Base-by-base conservation (phyloP, 2,329 filamentous ascomycete species). In the Fusarium pininemorale region DNA sequence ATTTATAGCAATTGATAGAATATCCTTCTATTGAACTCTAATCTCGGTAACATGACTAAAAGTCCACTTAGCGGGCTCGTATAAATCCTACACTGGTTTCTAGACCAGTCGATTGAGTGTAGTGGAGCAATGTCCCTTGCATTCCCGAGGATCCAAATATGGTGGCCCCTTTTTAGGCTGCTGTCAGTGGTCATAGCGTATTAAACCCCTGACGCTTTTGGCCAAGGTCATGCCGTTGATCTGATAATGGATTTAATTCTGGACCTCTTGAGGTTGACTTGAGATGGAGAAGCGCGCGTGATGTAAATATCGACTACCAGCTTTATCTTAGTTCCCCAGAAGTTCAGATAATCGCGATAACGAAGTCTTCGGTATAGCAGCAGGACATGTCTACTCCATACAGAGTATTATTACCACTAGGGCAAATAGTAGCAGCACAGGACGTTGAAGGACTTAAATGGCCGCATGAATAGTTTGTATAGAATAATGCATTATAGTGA, bases 261-360 rank as follows among this genome's bases (percentile, higher is more conserved):
- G 5, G 32, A 38, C 2, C 18, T 28, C 20, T 12, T 26, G 2
- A 12, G 7, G 14, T 12, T 8, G 9, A 16, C 12, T 26, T 26
- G 8, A 37, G 3, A 48, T 12, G 14, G 4, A n/a, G 4, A n/a
- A 13, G 10, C 15, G 2, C 5, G 20, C 20, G 14, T 9, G 7
- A 48, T 16, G 6, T 26, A 26, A 26, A 26, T 26, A 26, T 26
- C 24, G 24, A 26, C 24, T 26, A 26, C 24, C 24, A 26, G 24
- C 24, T 26, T 26, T 26, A 26, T 26, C 24, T 26, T 26, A 26
- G 24, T 26, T 26, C 24, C 24, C 24, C 24, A 26, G 24, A 26
- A 26, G 24, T 26, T 26, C 24, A 26, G 24, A 26, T 26, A 26
- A 26, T 26, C 24, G 24, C 24, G 24, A 26, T 26, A 26, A 26